Percentiles rank a stretch among this genome's conserved stretches.
These are phyloP conservation scores for Diospyros lotus DNA, from an alignment of 148 eudicot genomes.

Conservation along the genomic window DNA sequence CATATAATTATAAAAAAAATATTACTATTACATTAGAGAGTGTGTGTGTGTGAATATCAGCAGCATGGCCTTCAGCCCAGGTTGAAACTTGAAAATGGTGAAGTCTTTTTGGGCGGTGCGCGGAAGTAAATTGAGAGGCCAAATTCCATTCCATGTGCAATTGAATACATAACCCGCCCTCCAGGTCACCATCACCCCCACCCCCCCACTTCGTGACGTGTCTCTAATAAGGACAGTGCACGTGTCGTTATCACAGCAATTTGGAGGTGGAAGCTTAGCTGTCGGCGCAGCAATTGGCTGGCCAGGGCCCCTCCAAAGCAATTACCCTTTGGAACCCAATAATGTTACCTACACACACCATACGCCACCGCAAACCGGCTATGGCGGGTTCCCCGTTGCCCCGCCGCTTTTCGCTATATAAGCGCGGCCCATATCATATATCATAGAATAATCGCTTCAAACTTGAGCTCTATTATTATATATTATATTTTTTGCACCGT, in stretches of 20 bases:
- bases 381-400: not conserved
- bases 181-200: not conserved
- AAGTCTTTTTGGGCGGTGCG: no score
- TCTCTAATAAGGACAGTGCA: constrained; percentile 9
- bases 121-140: no score
- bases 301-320: not conserved
- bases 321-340: not conserved
- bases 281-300: constrained; percentile 10
- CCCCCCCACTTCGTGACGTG: constrained; percentile 10
- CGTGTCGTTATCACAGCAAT: constrained; percentile 13
- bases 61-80: no score
- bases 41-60: no score
- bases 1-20: no score
- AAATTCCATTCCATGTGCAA: no score
- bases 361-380: constrained; percentile 14
- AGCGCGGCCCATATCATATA: not conserved
- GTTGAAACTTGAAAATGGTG: no score
- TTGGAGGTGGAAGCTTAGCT: constrained; percentile 31
- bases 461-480: no score
- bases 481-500: not conserved
- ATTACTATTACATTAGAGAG: no score
- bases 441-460: not conserved
- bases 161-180: not conserved
- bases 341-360: not conserved
- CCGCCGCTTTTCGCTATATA: not conserved